Percentiles rank a stretch among this genome's conserved stretches.
phyloP scores from a whole-genome alignment of 2,329 filamentous ascomycete genomes.

The Cytospora leucostoma region DNA sequence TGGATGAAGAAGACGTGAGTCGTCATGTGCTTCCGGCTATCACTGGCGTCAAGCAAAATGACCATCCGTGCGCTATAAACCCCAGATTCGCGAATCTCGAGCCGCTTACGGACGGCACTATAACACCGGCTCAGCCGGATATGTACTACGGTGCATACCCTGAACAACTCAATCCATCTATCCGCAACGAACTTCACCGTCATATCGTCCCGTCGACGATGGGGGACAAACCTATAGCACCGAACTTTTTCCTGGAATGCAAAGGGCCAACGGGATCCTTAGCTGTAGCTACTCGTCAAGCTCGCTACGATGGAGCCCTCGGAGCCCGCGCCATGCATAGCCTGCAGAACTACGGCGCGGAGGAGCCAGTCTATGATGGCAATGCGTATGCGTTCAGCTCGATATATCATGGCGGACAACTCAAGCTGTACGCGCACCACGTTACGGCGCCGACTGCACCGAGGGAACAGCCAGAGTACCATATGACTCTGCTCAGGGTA shows the following conservation, averaged over 20 bases:
- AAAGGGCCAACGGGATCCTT: slow-evolving; percentile 40
- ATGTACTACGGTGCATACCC: slow-evolving; percentile 36
- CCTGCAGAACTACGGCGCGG: slow-evolving; percentile 23
- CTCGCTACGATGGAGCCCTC: slow-evolving; percentile 41
- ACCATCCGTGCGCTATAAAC: slow-evolving; percentile 33
- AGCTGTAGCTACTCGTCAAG: slow-evolving; percentile 39
- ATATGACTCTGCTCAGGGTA: slow-evolving; percentile 41
- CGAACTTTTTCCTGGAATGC: slow-evolving; percentile 46
- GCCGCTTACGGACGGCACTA: slow-evolving; percentile 38
- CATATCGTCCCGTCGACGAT: slow-evolving; percentile 39
- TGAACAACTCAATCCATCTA: slow-evolving; percentile 11
- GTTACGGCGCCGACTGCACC: slow-evolving; percentile 35
- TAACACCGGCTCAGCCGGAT: slow-evolving; percentile 36
- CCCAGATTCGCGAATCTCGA: slow-evolving; percentile 40
- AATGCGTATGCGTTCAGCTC: slow-evolving; percentile 43
- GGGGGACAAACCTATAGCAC: slow-evolving; percentile 36
- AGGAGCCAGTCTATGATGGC: slow-evolving; percentile 40
- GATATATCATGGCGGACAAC: slow-evolving; percentile 40
- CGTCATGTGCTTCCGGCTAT: slow-evolving; percentile 39
- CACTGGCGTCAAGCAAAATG: slow-evolving; percentile 30
- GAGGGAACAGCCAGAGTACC: slow-evolving; percentile 41
- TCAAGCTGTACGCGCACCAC: slow-evolving; percentile 44
- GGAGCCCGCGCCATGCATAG: slow-evolving; percentile 42
- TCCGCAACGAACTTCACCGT: slow-evolving; percentile 32
- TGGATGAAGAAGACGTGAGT: slow-evolving; percentile 40